These are phyloP conservation scores for Saccharomycopsis crataegensis DNA, from an alignment of 1,139 yeast genomes.

Conservation along the genomic window DNA sequence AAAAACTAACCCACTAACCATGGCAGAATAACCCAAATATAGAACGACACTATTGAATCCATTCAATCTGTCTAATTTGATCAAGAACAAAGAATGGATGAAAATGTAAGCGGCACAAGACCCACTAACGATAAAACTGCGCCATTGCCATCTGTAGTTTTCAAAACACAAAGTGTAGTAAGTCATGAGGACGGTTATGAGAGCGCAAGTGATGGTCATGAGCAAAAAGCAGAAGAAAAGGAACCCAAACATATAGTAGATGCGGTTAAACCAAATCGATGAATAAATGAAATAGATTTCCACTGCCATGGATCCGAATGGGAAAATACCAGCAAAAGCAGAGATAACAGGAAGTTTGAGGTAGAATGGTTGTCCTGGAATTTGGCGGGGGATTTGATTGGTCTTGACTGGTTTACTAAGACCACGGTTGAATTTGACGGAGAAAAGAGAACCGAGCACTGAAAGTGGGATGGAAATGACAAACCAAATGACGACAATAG, in stretches of 20 bases:
- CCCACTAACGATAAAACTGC: constrained; percentile 80
- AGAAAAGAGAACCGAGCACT: constrained; percentile 68
- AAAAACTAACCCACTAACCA: constrained; percentile 67
- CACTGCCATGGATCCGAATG: constrained; percentile 91
- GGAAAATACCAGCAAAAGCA: constrained; percentile 81
- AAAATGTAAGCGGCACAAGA: constrained; percentile 84
- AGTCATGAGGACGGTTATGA: constrained; percentile 73
- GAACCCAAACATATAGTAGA: constrained; percentile 97
- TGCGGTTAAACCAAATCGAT: constrained; percentile 89
- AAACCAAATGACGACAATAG: constrained; percentile 79
- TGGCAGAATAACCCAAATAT: constrained; percentile 77
- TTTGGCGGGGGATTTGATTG: constrained; percentile 91
- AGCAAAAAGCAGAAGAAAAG: constrained; percentile 78
- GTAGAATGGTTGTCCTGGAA: constrained; percentile 87
- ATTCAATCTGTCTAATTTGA: constrained; percentile 57
- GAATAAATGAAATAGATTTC: constrained; percentile 85
- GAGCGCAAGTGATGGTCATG: constrained; percentile 74
- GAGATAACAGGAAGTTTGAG: constrained; percentile 61
- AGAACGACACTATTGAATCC: constrained; percentile 72
- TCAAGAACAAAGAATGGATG: constrained; percentile 70
- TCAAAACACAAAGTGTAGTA: constrained; percentile 86
- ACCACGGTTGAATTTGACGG: constrained; percentile 39
- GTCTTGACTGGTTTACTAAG: constrained; percentile 63
- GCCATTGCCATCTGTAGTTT: constrained; percentile 98
- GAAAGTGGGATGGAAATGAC: constrained; percentile 80